Evolutionary conservation across 1,284 basidiomycete genomes (phyloP).

Genomic region (Cryptococcus neoformans): DNA sequence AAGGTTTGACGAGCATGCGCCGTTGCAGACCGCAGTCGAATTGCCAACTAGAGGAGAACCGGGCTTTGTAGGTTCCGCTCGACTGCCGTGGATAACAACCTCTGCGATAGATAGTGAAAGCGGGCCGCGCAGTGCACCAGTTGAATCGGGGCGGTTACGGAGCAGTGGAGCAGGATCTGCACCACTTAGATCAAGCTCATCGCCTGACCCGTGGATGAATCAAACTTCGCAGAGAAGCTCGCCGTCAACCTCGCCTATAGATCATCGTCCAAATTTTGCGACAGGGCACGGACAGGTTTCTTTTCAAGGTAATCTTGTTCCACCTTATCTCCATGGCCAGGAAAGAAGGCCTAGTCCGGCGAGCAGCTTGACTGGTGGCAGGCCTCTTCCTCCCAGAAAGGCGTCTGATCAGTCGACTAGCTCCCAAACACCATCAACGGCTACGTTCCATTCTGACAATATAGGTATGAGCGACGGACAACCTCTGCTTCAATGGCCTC

Average conservation of each 20-base stretch:
- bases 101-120: constrained; percentile 12
- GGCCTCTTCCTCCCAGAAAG: not conserved
- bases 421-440: not conserved
- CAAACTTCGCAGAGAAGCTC: constrained; percentile 16
- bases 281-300: not conserved
- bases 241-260: constrained; percentile 27
- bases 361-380: not conserved
- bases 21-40: not conserved
- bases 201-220: constrained; percentile 31
- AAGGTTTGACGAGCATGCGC: not conserved
- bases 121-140: constrained; percentile 30
- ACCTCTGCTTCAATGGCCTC: constrained; percentile 14
- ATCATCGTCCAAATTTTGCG: constrained; percentile 18
- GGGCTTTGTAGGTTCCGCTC: constrained; percentile 6
- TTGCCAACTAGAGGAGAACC: constrained; percentile 3
- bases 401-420: constrained; percentile 3
- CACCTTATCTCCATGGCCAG: not conserved
- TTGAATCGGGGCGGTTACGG: constrained; percentile 6
- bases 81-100: constrained; percentile 25
- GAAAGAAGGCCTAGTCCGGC: constrained; percentile 1
- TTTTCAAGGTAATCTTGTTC: not conserved
- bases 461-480: constrained; percentile 1
- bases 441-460: not conserved
- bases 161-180: constrained; percentile 8
- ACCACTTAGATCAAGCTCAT: constrained; percentile 36